Conservation (phyloP, 140 eudicot genomes). For the Flaveria floridana region DNA sequence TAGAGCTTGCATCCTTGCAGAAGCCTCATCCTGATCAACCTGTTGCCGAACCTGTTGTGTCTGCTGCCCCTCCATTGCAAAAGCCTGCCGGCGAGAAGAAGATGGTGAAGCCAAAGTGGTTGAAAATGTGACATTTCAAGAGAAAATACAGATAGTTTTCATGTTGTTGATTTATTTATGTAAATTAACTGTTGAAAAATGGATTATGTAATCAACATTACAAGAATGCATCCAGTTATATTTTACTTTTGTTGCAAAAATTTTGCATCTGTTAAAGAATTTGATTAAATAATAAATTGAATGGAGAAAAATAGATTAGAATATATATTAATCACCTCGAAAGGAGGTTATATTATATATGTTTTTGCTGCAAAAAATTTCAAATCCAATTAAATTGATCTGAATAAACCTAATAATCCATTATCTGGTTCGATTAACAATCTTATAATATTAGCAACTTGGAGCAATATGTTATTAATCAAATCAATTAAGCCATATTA, state of each 20-base stretch:
- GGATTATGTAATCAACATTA: neutral
- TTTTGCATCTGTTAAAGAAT: neutral
- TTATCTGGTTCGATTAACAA: no score
- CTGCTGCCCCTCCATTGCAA: conserved; percentile 35
- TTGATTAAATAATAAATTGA: no score
- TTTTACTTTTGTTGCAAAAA: neutral
- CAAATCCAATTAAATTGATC: no score
- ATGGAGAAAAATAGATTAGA: no score
- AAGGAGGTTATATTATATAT: no score
- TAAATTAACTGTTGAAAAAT: neutral
- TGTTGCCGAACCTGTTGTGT: conserved; percentile 38
- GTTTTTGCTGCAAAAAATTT: no score
- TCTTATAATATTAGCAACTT: no score
- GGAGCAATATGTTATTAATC: no score
- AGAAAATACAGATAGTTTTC: neutral
- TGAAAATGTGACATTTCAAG: conserved; percentile 54
- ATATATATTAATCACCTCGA: no score
- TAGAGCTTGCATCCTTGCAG: conserved; percentile 40
- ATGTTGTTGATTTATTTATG: neutral
- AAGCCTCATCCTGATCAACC: conserved; percentile 41
- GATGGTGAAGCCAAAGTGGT: conserved; percentile 74
- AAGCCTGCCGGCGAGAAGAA: conserved; percentile 60
- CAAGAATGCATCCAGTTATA: neutral
- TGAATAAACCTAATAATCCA: no score
- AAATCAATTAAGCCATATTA: no score